phyloP scores from a whole-genome alignment of 495 filamentous ascomycete species.

The Aspergillus bridgeri region DNA sequence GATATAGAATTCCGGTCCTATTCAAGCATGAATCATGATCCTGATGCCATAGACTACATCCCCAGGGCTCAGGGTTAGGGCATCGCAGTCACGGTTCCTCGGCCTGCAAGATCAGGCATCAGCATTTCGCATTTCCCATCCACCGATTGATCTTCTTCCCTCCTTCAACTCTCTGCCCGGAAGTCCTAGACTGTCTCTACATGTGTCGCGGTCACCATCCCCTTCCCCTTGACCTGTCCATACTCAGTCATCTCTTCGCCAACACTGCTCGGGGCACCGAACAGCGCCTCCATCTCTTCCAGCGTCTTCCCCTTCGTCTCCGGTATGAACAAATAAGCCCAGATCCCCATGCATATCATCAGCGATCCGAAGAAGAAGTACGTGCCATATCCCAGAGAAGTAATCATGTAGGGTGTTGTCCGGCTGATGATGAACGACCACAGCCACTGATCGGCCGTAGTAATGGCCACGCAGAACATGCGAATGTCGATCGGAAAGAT shows the following conservation, averaged over 20 bases:
- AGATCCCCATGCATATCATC: slow-evolving; percentile 41
- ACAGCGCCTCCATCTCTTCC: slow-evolving; percentile 43
- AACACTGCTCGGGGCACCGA: slow-evolving; percentile 8
- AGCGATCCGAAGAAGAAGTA: slow-evolving; percentile 39
- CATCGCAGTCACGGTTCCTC: background rate
- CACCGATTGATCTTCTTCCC: background rate
- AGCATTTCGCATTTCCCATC: background rate
- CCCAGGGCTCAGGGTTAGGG: slow-evolving; percentile 5
- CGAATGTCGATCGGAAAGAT: slow-evolving; percentile 36
- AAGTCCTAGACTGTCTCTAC: background rate
- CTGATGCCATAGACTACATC: too few species aligned
- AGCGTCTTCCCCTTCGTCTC: slow-evolving; percentile 55
- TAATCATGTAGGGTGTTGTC: slow-evolving; percentile 42
- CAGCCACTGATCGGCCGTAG: slow-evolving; percentile 42
- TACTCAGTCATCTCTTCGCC: background rate
- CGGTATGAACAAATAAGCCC: slow-evolving; percentile 58
- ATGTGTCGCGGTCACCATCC: background rate
- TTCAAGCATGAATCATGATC: too few species aligned
- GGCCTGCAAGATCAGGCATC: slow-evolving; percentile 1
- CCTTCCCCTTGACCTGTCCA: background rate
- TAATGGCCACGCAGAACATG: slow-evolving; percentile 46
- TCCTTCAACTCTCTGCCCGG: background rate
- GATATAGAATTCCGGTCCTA: background rate
- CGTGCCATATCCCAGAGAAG: slow-evolving; percentile 46
- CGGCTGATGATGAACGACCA: slow-evolving; percentile 44